Conservation (phyloP, 768 basidiomycete genomes). For the Jaapia argillacea region DNA sequence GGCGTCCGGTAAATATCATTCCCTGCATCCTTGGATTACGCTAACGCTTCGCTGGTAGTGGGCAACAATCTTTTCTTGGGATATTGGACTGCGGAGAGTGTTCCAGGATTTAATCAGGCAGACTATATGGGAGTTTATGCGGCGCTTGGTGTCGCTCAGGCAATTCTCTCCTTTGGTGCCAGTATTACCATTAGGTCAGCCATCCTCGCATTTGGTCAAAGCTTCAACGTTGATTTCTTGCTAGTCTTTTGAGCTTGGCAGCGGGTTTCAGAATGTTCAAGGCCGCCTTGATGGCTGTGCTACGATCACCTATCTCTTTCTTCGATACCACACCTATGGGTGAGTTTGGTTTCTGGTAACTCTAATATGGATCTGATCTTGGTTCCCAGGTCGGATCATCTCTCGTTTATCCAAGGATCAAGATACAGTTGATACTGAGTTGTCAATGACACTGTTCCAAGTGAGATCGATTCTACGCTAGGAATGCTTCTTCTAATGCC, state of each 20-base stretch:
- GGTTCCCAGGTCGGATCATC: slow-evolving; percentile 37
- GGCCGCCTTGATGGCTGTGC: slow-evolving; percentile 41
- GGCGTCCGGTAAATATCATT: slow-evolving; percentile 29
- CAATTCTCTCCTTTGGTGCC: slow-evolving; percentile 39
- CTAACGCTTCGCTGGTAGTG: slow-evolving; percentile 29
- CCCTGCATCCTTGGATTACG: not conserved
- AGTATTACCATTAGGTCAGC: slow-evolving; percentile 38
- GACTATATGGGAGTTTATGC: slow-evolving; percentile 58
- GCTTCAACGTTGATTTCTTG: not conserved
- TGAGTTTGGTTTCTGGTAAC: slow-evolving; percentile 13
- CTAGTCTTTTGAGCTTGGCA: slow-evolving; percentile 20
- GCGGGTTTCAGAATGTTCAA: slow-evolving; percentile 40
- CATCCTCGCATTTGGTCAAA: slow-evolving; percentile 5
- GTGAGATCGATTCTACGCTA: slow-evolving; percentile 14
- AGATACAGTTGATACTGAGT: slow-evolving; percentile 41
- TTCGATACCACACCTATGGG: slow-evolving; percentile 69
- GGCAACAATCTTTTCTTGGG: slow-evolving; percentile 61
- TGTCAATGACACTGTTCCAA: slow-evolving; percentile 38
- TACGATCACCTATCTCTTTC: slow-evolving; percentile 54
- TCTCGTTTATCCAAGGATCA: slow-evolving; percentile 55
- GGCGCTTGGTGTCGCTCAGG: slow-evolving; percentile 35
- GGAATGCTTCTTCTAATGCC: not conserved
- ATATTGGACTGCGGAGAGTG: slow-evolving; percentile 55
- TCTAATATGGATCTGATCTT: not conserved
- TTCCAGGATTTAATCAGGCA: slow-evolving; percentile 44